Evolutionary conservation across 768 basidiomycete species (phyloP).

Genomic region (Phaffia tasmanica): DNA sequence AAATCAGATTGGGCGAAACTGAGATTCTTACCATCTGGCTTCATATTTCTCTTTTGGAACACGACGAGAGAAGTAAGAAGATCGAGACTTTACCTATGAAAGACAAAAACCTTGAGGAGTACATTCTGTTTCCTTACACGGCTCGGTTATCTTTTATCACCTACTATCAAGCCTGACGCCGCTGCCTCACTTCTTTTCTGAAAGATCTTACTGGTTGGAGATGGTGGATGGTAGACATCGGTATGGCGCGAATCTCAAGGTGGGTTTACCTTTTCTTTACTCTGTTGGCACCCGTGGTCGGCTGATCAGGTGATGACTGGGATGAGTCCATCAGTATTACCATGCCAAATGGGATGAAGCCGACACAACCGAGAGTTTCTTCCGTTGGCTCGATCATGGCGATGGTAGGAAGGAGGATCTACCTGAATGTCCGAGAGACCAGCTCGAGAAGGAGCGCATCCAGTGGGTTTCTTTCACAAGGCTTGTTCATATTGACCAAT

Average conservation of each 20-base stretch:
- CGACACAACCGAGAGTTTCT: conserved; percentile 57
- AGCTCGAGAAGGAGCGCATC: conserved; percentile 52
- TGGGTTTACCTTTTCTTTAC: not conserved
- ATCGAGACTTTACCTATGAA: conserved; percentile 2
- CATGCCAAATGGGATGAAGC: conserved; percentile 49
- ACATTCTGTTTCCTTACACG: conserved; percentile 30
- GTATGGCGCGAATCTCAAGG: conserved; percentile 9
- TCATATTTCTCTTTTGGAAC: no score
- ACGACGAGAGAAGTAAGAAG: not conserved
- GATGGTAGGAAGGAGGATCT: conserved; percentile 49
- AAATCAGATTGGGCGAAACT: not conserved
- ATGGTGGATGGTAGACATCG: conserved; percentile 35
- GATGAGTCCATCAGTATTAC: conserved; percentile 38
- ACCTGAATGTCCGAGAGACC: conserved; percentile 51
- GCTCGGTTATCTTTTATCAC: no score
- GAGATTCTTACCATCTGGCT: no score
- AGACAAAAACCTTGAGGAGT: conserved; percentile 30
- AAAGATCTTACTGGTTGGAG: conserved; percentile 28
- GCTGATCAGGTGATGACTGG: conserved; percentile 20
- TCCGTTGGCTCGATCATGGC: conserved; percentile 53
- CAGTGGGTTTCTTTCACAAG: conserved; percentile 22
- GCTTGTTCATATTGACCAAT: conserved; percentile 12
- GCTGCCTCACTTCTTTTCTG: no score
- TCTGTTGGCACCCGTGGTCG: not conserved
- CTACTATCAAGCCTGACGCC: not conserved